Conservation (phyloP, 2,329 filamentous ascomycete genomes). For the Penicillium freii region DNA sequence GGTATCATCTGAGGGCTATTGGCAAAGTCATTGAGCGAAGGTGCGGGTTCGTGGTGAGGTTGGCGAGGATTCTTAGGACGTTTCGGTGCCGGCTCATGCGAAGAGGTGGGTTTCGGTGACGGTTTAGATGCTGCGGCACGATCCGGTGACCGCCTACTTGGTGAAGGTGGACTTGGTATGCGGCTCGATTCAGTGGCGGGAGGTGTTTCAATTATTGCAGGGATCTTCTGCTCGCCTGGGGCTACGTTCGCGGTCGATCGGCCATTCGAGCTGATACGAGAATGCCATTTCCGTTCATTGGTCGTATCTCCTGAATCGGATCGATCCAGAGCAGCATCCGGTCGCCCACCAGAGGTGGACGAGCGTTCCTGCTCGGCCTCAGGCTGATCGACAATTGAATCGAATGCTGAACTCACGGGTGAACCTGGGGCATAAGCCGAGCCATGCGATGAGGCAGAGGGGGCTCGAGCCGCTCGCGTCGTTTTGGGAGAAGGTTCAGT, state of each 20-base stretch:
- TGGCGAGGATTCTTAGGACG: constrained; percentile 33
- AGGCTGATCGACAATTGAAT: constrained; percentile 31
- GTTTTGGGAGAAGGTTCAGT: constrained; percentile 37
- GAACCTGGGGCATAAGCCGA: constrained; percentile 23
- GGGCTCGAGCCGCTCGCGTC: constrained; percentile 45
- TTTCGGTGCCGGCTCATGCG: constrained; percentile 44
- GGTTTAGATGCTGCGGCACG: constrained; percentile 37
- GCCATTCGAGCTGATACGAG: constrained; percentile 56
- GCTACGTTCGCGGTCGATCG: constrained; percentile 55
- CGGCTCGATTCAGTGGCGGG: constrained; percentile 45
- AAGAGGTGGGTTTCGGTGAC: constrained; percentile 35
- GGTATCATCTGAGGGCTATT: constrained; percentile 67
- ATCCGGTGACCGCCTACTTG: constrained; percentile 47
- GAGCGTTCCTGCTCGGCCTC: constrained; percentile 20
- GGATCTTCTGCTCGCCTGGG: constrained; percentile 49
- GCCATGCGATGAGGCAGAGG: constrained; percentile 36
- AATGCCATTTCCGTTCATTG: constrained; percentile 53
- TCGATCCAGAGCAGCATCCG: constrained; percentile 21
- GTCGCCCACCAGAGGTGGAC: constrained; percentile 17
- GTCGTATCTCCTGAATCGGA: constrained; percentile 35
- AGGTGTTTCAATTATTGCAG: constrained; percentile 64
- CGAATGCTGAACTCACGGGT: constrained; percentile 26
- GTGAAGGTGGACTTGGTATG: constrained; percentile 30
- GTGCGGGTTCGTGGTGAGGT: constrained; percentile 41
- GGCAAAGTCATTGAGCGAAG: constrained; percentile 64